These are phyloP conservation scores for Cytospora piceae DNA, from an alignment of 2,329 filamentous ascomycete genomes.

Conservation along the genomic window DNA sequence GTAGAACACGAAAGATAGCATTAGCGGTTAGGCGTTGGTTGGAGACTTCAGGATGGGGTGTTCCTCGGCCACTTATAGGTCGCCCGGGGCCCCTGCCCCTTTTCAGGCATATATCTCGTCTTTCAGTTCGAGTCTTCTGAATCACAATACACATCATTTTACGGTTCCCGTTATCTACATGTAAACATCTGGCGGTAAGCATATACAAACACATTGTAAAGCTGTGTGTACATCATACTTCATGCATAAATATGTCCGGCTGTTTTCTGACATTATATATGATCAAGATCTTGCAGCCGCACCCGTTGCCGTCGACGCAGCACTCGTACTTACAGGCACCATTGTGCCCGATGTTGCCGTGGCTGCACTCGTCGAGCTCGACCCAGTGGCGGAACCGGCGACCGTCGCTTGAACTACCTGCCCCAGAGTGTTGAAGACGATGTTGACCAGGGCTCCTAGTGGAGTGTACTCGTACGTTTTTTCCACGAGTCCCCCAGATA, in stretches of 20 bases:
- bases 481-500: conserved; percentile 46
- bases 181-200: not conserved
- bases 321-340: conserved; percentile 14
- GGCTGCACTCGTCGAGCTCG: conserved; percentile 16
- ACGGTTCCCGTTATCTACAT: not conserved
- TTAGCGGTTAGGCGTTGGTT: not conserved
- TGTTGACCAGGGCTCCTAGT: conserved; percentile 56
- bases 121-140: not conserved
- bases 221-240: not conserved
- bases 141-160: not conserved
- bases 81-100: too few species aligned
- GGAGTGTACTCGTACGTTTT: conserved; percentile 57
- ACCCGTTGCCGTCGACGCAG: conserved; percentile 18
- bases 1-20: not conserved
- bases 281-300: conserved; percentile 10
- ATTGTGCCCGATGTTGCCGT: conserved; percentile 14
- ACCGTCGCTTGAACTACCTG: conserved; percentile 57
- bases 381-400: conserved; percentile 33
- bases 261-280: not conserved
- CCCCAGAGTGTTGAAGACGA: conserved; percentile 57
- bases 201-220: not conserved
- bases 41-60: not conserved
- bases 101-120: too few species aligned
- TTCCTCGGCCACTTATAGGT: too few species aligned
- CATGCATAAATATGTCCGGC: not conserved